Evolutionary conservation across 768 basidiomycete genomes (phyloP).

Genomic region (Phanerochaete carnosa): DNA sequence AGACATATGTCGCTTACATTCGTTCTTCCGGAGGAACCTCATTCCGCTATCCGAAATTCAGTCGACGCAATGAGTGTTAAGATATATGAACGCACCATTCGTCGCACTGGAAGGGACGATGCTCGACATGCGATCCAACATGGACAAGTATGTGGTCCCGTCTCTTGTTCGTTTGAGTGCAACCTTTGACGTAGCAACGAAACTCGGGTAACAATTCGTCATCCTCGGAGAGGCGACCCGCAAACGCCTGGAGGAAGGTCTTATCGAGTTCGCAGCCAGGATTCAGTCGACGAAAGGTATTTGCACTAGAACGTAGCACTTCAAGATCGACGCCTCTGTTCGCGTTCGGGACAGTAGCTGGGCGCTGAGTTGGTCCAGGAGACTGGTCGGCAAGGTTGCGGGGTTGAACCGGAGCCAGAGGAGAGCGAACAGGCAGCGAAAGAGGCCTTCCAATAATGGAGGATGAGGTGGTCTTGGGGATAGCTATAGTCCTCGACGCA

Average conservation of each 20-base stretch:
- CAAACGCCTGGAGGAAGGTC: slow-evolving; percentile 63
- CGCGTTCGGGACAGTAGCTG: slow-evolving; percentile 54
- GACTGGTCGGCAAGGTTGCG: neutral
- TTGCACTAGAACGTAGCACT: slow-evolving; percentile 53
- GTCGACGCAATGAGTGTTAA: neutral
- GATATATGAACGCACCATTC: slow-evolving; percentile 47
- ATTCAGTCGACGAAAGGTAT: slow-evolving; percentile 49
- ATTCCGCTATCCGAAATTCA: slow-evolving; percentile 39
- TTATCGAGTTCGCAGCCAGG: slow-evolving; percentile 60
- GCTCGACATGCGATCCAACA: slow-evolving; percentile 68
- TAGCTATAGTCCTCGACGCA: neutral
- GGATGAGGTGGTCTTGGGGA: neutral
- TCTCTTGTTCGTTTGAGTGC: slow-evolving; percentile 66
- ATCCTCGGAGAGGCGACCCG: slow-evolving; percentile 56
- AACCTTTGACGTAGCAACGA: slow-evolving; percentile 66
- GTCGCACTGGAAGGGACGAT: slow-evolving; percentile 61
- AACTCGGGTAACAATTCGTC: slow-evolving; percentile 60
- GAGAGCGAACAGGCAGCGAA: neutral
- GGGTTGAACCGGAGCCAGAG: slow-evolving; percentile 1
- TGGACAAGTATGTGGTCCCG: slow-evolving; percentile 75
- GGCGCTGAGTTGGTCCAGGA: neutral
- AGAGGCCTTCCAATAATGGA: neutral
- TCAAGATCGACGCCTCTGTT: slow-evolving; percentile 56
- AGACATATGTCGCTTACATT: slow-evolving; percentile 72
- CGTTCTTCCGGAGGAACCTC: slow-evolving; percentile 70